Conservation (phyloP, 2,329 filamentous ascomycete genomes). For the Cytospora schulzeri region DNA sequence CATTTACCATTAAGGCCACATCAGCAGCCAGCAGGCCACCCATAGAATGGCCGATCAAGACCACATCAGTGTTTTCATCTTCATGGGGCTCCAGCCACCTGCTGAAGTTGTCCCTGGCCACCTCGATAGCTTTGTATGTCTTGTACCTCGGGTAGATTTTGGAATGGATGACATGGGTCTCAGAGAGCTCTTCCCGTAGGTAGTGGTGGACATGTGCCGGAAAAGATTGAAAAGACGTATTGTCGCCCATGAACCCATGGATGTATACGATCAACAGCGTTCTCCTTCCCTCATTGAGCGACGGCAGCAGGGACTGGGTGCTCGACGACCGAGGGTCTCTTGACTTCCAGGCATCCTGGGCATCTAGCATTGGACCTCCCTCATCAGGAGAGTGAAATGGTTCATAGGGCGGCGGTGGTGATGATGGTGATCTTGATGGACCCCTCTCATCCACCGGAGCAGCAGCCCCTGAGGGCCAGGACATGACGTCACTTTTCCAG, state of each 20-base stretch:
- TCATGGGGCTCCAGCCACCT: conserved; percentile 80
- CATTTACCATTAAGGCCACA: conserved; percentile 64
- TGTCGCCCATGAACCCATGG: conserved; percentile 33
- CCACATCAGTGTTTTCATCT: conserved; percentile 70
- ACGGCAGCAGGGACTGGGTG: conserved; percentile 46
- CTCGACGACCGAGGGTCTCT: conserved; percentile 53
- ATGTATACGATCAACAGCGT: conserved; percentile 66
- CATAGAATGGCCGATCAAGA: conserved; percentile 88
- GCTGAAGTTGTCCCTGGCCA: conserved; percentile 82
- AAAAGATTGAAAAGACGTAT: conserved; percentile 81
- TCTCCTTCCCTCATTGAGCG: conserved; percentile 45
- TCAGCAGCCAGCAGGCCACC: conserved; percentile 83
- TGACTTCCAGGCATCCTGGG: conserved; percentile 27
- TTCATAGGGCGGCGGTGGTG: conserved; percentile 22
- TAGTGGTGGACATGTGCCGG: conserved; percentile 83
- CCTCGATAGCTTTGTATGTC: conserved; percentile 69
- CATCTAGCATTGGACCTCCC: conserved; percentile 3
- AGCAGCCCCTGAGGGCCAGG: conserved; percentile 7
- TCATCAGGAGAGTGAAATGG: conserved; percentile 18
- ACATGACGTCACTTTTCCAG: conserved; percentile 25
- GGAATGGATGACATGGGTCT: conserved; percentile 80
- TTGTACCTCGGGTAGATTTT: conserved; percentile 84
- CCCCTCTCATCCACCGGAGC: conserved; percentile 1
- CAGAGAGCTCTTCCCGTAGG: conserved; percentile 65
- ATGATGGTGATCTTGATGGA: conserved; percentile 7